Percentiles rank a stretch among this genome's conserved stretches.
These are phyloP conservation scores for Chaetomium sp. DNA, from an alignment of 2,329 filamentous ascomycete genomes.

Conservation along the genomic window DNA sequence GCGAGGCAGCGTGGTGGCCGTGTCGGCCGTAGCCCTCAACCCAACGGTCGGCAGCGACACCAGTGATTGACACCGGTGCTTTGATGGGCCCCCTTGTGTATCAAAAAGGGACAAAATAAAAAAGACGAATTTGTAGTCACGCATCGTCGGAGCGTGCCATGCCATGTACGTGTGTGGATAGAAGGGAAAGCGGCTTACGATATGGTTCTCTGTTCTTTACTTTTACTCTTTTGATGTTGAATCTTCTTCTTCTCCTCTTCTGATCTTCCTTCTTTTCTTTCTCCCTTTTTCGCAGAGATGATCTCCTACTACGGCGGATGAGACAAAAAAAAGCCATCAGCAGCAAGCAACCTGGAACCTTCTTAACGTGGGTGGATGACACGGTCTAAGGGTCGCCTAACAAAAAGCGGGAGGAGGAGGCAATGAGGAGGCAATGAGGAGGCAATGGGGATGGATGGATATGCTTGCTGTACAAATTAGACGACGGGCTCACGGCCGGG, in stretches of 20 bases:
- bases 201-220: not conserved
- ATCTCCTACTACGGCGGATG: not conserved
- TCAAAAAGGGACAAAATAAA: not conserved
- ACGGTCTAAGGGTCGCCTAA: too few species aligned
- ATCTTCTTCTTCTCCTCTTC: not conserved
- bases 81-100: not conserved
- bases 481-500: too few species aligned
- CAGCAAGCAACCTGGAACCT: too few species aligned
- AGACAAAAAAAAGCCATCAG: not conserved
- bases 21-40: conserved; percentile 41
- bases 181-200: not conserved
- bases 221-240: not conserved
- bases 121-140: too few species aligned
- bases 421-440: too few species aligned
- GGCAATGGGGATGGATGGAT: too few species aligned
- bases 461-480: too few species aligned
- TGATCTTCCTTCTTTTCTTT: not conserved
- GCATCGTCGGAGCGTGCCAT: too few species aligned
- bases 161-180: not conserved
- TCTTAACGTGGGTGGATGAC: too few species aligned
- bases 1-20: conserved; percentile 54
- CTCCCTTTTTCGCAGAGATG: not conserved
- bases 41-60: conserved; percentile 26
- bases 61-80: not conserved
- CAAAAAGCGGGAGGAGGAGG: too few species aligned